Evolutionary conservation across 2,329 filamentous ascomycete genomes (phyloP), one percentile per base, ranked within the genome.

Genomic region (Stachybotrys elegans): DNA sequence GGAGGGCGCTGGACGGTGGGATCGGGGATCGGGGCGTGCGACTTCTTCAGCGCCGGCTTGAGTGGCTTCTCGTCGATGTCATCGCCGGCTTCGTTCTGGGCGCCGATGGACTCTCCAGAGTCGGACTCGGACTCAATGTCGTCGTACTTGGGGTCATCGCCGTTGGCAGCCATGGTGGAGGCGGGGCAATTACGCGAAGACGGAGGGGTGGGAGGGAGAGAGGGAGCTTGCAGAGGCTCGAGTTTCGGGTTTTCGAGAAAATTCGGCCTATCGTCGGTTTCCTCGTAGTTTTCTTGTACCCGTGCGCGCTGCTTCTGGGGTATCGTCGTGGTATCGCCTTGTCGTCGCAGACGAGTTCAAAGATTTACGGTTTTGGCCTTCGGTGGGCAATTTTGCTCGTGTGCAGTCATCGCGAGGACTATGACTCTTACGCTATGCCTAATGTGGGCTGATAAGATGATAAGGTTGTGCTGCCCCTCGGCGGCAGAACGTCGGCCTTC

Each of bases 1-100:
- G 62, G 59, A 43, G 76, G 75, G 53, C 68, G 70, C 60, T 68
- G 55, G 40, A 79, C 75, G 44, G 81, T 75, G 47, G 78, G 73
- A 44, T 77, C 72, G 48, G 76, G 71, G 48, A 83, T 69, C 31
- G 70, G 77, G 44, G 75, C 68, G 57, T 63, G 61, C 42, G 65
- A 61, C 71, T 90, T 90, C 79, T 96, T 96, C 69, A 97, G 72
- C 21, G 88, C 83, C 37, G 91, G 88, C 78, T 95, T 95, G 60
- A 83, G 68, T 45, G 81, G 78, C 75, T 87, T 83, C 58, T 83
- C 75, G 43, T 81, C 75, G 40, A 67, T 53, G 49, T 80, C 79
- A 51, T 84, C 77, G 53, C 72, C 69, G 49, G 73, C 72, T 50
- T 79, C 76, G 48, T 81, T 72, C 48, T 78, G 70, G 54, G 78